Conservation (phyloP, 139 green algal genomes). For the Chlamydomonas sp. region DNA sequence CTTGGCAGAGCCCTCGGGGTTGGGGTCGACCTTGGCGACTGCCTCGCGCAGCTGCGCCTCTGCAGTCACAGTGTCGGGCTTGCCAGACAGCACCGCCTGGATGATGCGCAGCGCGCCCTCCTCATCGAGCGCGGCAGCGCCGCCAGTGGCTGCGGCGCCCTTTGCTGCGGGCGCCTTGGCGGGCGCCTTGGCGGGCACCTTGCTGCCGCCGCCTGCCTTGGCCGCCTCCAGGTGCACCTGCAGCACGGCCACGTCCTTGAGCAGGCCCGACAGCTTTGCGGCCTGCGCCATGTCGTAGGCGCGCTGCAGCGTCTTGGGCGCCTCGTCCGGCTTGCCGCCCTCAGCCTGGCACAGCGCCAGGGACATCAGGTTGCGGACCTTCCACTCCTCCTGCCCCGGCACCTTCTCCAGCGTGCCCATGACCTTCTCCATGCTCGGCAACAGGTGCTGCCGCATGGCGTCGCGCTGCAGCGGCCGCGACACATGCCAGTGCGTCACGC, state of each 20-base stretch:
- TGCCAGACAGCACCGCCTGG: slow-evolving; percentile 31
- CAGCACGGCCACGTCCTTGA: slow-evolving; percentile 39
- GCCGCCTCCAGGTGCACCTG: slow-evolving; percentile 22
- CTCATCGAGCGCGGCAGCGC: slow-evolving; percentile 25
- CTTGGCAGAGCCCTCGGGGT: slow-evolving; percentile 32
- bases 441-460: slow-evolving; percentile 35
- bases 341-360: slow-evolving; percentile 41
- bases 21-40: slow-evolving; percentile 36
- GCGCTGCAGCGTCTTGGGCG: slow-evolving; percentile 27
- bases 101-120: slow-evolving; percentile 31
- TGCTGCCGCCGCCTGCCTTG: neutral
- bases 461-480: slow-evolving; percentile 41
- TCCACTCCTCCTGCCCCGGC: slow-evolving; percentile 42
- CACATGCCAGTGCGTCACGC: slow-evolving; percentile 53
- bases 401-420: slow-evolving; percentile 43
- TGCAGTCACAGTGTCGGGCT: slow-evolving; percentile 31
- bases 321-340: slow-evolving; percentile 19
- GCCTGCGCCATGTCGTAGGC: slow-evolving; percentile 31
- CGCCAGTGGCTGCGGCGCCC: neutral
- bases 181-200: neutral
- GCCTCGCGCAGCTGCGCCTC: slow-evolving; percentile 44
- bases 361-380: slow-evolving; percentile 32
- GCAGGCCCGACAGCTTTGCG: slow-evolving; percentile 11
- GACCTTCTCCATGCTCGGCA: slow-evolving; percentile 38
- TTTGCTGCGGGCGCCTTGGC: slow-evolving; percentile 3